These are phyloP conservation scores for Pythium sukuiense DNA, from an alignment of 352 stramenopile species.

Conservation along the genomic window DNA sequence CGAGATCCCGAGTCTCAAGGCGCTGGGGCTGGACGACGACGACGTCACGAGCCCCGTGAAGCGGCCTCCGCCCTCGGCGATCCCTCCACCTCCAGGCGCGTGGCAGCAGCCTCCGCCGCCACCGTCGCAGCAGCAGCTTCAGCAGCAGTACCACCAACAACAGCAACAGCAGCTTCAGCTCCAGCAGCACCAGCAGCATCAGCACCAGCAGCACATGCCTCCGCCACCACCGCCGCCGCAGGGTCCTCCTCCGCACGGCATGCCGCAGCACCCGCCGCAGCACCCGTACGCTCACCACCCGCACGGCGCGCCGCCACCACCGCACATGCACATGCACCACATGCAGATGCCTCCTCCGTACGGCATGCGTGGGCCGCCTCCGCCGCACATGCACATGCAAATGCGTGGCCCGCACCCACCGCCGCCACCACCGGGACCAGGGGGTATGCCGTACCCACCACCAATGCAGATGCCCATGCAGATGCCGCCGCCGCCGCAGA, in stretches of 20 bases:
- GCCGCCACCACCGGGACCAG: conserved; percentile 20
- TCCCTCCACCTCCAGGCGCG: conserved; percentile 28
- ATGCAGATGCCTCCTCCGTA: conserved; percentile 21
- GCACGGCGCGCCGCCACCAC: conserved; percentile 26
- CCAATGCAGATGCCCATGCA: conserved; percentile 18
- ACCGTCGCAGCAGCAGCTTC: conserved; percentile 6
- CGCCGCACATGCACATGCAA: conserved; percentile 27
- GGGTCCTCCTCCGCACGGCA: conserved; percentile 11
- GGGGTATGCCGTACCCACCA: conserved; percentile 40
- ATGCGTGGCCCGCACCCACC: conserved; percentile 39
- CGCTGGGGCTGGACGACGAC: conserved; percentile 75
- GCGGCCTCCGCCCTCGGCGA: conserved; percentile 20
- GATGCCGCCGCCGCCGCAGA: conserved; percentile 28
- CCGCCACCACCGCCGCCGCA: conserved; percentile 31
- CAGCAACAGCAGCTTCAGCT: conserved; percentile 27
- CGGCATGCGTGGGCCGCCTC: conserved; percentile 39
- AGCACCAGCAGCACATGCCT: conserved; percentile 10
- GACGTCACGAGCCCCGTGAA: conserved; percentile 31
- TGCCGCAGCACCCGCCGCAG: conserved; percentile 25
- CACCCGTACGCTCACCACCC: conserved; percentile 20
- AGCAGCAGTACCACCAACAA: conserved; percentile 12
- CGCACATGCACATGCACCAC: conserved; percentile 25
- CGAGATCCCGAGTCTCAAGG: conserved; percentile 60
- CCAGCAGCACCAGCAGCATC: conserved; percentile 21
- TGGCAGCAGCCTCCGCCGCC: conserved; percentile 21